Evolutionary conservation across 176 grass and related monocot species (phyloP), one percentile per base, ranked within the genome.

Genomic region (Carex parvula): DNA sequence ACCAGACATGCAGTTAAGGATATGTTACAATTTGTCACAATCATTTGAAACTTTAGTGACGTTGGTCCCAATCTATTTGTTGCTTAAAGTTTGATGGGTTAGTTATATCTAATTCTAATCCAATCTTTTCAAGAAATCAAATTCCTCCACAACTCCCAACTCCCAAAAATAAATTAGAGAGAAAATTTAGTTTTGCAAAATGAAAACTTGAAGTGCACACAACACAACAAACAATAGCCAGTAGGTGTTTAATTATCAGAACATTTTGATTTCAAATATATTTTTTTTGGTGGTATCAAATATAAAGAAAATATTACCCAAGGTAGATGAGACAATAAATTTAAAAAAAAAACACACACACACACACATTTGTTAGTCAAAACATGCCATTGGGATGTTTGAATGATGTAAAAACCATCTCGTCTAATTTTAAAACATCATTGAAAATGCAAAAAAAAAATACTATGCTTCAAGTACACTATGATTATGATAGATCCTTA

Each of bases 41-140:
- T 77, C 73, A 56, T 29, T 77, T 77, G 73, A 77, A 77, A 56
- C 18, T 56, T 54, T 29, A 33, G 73, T 56, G 48, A 77, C n/a
- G 73, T 77, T 77, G 50, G 50, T 30, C 15, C 73, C 13, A 73
- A 73, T 73, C 48, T 56, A 56, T 54, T 30, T 30, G 16, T 77
- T 77, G 11, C 50, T 56, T 56, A 18, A 77, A 56, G 22, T 76
- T 54, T 77, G 73, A 77, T 77, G 73, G 48, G 50, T 56, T 77
- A 77, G 50, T 77, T 77, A 77, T 30, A 77, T 6, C 73, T 77
- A 77, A 77, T 56, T 6, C 72, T 76, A 76, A 76, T 55, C 1
- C 73, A 54, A 56, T 77, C 32, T 55, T 33, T 56, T 71, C 32
- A 77, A 14, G 14, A 16, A 77, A 77, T 48, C 21, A 6, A 77